A percentile compares a stretch with the other conserved stretches of the same genome.
Evolutionary conservation across 768 basidiomycete genomes (phyloP).

Genomic region (Termitomyces sp.): DNA sequence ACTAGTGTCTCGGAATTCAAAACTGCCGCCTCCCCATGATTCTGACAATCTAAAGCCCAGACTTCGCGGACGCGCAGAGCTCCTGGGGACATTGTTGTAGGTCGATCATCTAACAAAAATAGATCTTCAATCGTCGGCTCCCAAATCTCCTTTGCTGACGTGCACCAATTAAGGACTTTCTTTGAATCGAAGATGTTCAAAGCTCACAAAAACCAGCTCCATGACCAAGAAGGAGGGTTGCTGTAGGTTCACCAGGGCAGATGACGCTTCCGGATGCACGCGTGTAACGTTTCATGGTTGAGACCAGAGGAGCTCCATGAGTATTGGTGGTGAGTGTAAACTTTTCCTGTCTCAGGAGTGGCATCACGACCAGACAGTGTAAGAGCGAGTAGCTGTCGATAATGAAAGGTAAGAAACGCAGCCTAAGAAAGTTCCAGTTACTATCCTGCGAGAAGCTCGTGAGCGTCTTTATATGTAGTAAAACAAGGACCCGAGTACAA

Average conservation of each 20-base stretch:
- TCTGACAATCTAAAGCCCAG: slow-evolving; percentile 34
- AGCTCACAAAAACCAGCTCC: slow-evolving; percentile 27
- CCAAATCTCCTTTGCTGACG: slow-evolving; percentile 35
- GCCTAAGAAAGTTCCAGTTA: background rate
- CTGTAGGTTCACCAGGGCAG: slow-evolving; percentile 11
- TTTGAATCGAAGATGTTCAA: background rate
- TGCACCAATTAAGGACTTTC: background rate
- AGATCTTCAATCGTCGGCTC: slow-evolving; percentile 30
- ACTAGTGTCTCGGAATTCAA: slow-evolving; percentile 24
- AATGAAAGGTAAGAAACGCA: too few species aligned
- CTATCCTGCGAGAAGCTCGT: too few species aligned
- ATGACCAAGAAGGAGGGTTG: slow-evolving; percentile 22
- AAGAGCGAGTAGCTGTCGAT: background rate
- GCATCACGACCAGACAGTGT: background rate
- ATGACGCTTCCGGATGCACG: background rate
- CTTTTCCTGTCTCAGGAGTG: slow-evolving; percentile 20
- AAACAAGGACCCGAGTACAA: background rate
- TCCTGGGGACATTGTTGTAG: background rate
- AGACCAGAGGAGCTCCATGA: slow-evolving; percentile 20
- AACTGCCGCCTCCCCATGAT: slow-evolving; percentile 31
- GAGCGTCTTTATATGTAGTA: background rate
- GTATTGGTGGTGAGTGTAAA: slow-evolving; percentile 22
- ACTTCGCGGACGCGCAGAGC: slow-evolving; percentile 23
- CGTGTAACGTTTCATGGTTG: slow-evolving; percentile 26
- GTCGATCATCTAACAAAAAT: slow-evolving; percentile 19